A percentile compares a stretch with the other conserved stretches of the same genome.
phyloP scores from a whole-genome alignment of 495 filamentous ascomycete species.

The Opeltia flavorubescens region DNA sequence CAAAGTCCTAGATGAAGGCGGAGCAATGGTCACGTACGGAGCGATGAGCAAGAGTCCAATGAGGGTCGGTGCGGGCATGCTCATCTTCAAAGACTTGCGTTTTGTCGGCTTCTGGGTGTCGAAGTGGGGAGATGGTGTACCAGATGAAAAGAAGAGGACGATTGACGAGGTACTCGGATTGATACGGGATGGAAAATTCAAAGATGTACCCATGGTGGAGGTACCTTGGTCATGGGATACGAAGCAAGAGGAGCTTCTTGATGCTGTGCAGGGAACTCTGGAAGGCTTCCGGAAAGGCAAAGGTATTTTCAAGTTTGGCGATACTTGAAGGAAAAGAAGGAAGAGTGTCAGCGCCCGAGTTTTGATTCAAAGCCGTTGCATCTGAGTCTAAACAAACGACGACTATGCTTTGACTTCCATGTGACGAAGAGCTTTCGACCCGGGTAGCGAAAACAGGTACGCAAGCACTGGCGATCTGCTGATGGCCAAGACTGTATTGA shows the following conservation, averaged over 20 bases:
- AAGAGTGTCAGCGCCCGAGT: too few species aligned
- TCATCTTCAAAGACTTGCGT: constrained; percentile 81
- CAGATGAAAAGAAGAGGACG: constrained; percentile 58
- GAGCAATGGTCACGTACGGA: constrained; percentile 81
- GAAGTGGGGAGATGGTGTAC: constrained; percentile 67
- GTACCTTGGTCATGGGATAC: constrained; percentile 71
- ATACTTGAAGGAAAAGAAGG: constrained; percentile 21
- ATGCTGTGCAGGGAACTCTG: constrained; percentile 61
- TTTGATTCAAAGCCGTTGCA: too few species aligned
- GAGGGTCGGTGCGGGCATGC: constrained; percentile 54
- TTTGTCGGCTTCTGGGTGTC: constrained; percentile 94
- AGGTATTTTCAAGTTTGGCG: constrained; percentile 72
- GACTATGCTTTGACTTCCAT: too few species aligned
- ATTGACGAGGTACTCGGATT: constrained; percentile 69
- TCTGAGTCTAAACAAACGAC: too few species aligned
- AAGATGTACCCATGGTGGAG: constrained; percentile 65
- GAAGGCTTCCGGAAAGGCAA: constrained; percentile 73
- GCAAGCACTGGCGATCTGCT: too few species aligned
- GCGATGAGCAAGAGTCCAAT: constrained; percentile 85
- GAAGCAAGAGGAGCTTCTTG: constrained; percentile 42
- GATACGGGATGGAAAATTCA: constrained; percentile 60
- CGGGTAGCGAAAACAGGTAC: too few species aligned
- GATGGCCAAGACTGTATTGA: too few species aligned
- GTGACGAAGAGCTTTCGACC: too few species aligned
- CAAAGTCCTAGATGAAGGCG: constrained; percentile 47